Evolutionary conservation across 2,329 filamentous ascomycete species (phyloP).

Genomic region (Monosporascus sp.): DNA sequence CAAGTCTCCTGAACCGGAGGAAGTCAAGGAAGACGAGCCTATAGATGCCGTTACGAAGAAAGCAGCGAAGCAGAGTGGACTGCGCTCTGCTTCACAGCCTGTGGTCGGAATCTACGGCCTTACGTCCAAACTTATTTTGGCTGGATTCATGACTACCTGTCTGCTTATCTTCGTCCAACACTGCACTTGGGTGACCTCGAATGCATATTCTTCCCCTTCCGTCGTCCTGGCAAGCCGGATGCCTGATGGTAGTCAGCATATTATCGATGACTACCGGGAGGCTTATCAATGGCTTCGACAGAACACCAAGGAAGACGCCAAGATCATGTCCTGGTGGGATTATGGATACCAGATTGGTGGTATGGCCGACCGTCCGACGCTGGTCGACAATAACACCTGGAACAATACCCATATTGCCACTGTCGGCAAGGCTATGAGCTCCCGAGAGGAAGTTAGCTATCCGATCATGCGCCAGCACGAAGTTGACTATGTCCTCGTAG

Average conservation of each 20-base stretch:
- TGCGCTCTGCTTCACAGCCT: constrained; percentile 68
- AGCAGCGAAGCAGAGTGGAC: constrained; percentile 45
- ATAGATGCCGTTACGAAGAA: constrained; percentile 56
- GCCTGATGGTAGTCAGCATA: constrained; percentile 93
- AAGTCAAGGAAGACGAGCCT: constrained; percentile 37
- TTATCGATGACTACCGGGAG: constrained; percentile 98
- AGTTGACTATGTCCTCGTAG: constrained; percentile 96
- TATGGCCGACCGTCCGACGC: constrained; percentile 94
- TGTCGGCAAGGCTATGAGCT: constrained; percentile 98
- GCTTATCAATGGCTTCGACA: constrained; percentile 99
- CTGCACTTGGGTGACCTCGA: constrained; percentile 99
- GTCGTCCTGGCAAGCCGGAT: constrained; percentile 90
- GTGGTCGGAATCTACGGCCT: constrained; percentile 78
- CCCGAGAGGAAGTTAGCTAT: constrained; percentile 94
- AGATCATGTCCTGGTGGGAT: constrained; percentile 99
- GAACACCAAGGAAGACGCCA: constrained; percentile 90
- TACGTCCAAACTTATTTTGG: constrained; percentile 74
- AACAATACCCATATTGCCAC: constrained; percentile 99
- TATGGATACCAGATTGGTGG: constrained; percentile 99
- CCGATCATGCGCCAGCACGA: constrained; percentile 98
- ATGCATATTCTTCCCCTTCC: constrained; percentile 96
- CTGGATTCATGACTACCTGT: constrained; percentile 69
- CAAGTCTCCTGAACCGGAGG: constrained; percentile 54
- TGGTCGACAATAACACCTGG: constrained; percentile 99
- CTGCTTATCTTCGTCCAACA: constrained; percentile 91